Base-by-base conservation (phyloP, 2,329 filamentous ascomycete genomes). In the Tricladium varicosporioides region DNA sequence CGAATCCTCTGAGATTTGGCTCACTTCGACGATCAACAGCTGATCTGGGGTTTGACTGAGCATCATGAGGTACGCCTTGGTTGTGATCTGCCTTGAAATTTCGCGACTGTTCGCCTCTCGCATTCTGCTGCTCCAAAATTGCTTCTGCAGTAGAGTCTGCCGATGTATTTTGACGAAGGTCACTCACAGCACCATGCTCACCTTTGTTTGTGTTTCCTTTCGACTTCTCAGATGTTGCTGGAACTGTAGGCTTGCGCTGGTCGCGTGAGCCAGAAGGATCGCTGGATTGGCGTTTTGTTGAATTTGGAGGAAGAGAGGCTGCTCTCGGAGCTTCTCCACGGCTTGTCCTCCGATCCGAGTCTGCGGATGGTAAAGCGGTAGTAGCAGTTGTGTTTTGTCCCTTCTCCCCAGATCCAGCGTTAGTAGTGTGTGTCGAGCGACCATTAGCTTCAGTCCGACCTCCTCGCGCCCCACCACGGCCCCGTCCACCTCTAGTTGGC, bases 401-500 rank as follows among this genome's bases (percentile, higher is more conserved):
- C 54, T 71, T 72, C 22, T 71, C 70, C 43, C 61, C 65, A 33
- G 46, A 44, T 11, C 50, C 54, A 19, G 61, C 61, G 57, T 60
- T 66, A 7, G 63, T 46, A 15, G 53, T 46, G 56, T 71, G 66
- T 40, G 57, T 70, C 43, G 69, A 66, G 56, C 75, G 73, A 51
- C 72, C 75, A 36, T 68, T 67, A 52, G 66, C 67, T 36, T 75
- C 75, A 53, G 58, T 63, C 53, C 72, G 68, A 47, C 72, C 71
- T 64, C 76, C 71, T 59, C 79, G 74, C 60, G 62, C 63, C 54
- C 65, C 66, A 58, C 76, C 73, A 59, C 69, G 65, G 57, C 80
- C 78, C 62, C 81, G 74, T 57, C 82, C 79, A 65, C 80, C 80
- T 69, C 84, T 80, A 54, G 79, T 74, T n/a, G 87, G 85, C 43